Base-by-base conservation (phyloP, 2,329 filamentous ascomycete species). In the Gaeumannomyces sp. region DNA sequence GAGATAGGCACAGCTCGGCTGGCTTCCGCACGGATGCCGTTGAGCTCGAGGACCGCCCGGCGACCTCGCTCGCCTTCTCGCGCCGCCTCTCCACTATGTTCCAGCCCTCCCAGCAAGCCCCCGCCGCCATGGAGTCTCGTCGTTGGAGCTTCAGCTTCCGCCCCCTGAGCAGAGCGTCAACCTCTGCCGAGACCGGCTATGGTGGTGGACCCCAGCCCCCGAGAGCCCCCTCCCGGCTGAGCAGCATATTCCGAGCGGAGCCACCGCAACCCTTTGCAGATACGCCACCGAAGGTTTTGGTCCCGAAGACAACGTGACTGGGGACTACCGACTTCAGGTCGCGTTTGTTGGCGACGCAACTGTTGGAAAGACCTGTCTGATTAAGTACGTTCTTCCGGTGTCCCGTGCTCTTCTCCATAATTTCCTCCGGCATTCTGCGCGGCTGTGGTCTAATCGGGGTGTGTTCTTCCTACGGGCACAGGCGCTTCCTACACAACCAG, bases 261-360 rank as follows among this genome's bases (percentile, higher is more conserved):
- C 35, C 25, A 4, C 35, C 60, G 13, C 60, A 19, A 19, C 28
- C 5, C 3, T 31, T 57, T 16, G 61, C 28, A 22, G 45, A 57
- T 28, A 29, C 50, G 10, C 53, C 25, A 14, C 53, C 53, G 10
- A 59, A n/a, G 31, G 8, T 59, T n/a, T 13, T 63, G 10, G 22
- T 16, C 45, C n/a, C 6, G 29, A 57, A 31, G 62, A 63, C 56
- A 29, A 5, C 29, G 22, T 25, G 2, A 27, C 25, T 28, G 62
- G 62, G 16, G 56, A 63, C 62, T 63, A 63, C 62, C 62, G 62
- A 5, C 58, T 63, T 29, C 56, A 59, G 22, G 28, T 63, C 8
- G 62, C 62, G 6, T 28, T 63, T 28, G 62, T 63, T 14, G 62
- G 62, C 14, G 62, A 63, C 35, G 62, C 62, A 19, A 63, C 62